Evolutionary conservation across 176 grass and related monocot genomes (phyloP).

Genomic region (Eragrostis curvula): DNA sequence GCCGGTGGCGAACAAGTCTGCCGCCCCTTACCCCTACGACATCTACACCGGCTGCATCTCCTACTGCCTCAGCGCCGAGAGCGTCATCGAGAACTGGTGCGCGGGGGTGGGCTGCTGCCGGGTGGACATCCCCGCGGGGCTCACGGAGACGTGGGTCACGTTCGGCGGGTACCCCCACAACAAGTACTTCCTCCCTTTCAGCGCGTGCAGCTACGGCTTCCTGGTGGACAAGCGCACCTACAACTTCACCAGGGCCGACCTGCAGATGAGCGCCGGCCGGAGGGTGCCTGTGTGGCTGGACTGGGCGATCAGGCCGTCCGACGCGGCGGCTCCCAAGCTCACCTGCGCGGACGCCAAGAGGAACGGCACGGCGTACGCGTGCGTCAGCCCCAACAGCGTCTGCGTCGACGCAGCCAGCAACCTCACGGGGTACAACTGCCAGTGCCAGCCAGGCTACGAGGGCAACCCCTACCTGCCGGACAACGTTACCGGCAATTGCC

Average conservation of each 20-base stretch:
- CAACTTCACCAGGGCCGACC: neutral
- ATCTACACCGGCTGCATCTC: neutral
- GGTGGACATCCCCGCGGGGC: conserved; percentile 20
- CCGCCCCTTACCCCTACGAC: neutral
- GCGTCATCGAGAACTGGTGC: neutral
- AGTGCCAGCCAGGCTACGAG: neutral
- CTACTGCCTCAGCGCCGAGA: neutral
- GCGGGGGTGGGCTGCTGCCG: conserved; percentile 14
- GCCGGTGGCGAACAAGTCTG: no score
- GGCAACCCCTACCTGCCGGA: neutral
- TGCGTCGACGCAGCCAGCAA: neutral
- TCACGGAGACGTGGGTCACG: neutral
- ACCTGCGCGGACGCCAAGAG: neutral
- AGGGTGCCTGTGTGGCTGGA: neutral
- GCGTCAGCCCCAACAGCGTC: neutral
- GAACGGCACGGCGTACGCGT: neutral
- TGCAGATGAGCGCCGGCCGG: neutral
- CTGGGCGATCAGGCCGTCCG: conserved; percentile 14
- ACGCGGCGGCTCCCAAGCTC: neutral
- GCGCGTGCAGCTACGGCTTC: neutral
- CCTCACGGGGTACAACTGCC: neutral
- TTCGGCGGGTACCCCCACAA: neutral
- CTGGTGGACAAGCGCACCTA: neutral
- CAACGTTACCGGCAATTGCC: no score
- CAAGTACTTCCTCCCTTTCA: neutral